phyloP scores from a whole-genome alignment of 2,329 filamentous ascomycete species.

The Neopestalotiopsis sp. region DNA sequence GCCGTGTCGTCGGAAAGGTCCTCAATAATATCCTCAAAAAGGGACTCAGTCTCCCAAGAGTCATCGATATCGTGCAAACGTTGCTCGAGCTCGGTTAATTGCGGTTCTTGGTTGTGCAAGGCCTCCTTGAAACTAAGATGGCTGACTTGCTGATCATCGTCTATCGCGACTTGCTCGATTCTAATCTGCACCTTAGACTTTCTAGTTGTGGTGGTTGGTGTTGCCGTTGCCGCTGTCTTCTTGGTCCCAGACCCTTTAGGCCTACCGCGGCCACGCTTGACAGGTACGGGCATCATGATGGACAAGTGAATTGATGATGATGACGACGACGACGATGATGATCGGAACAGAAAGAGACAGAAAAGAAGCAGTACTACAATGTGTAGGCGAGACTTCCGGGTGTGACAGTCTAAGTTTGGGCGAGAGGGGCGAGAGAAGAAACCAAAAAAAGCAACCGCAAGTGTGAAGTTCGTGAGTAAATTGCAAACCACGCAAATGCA shows the following conservation, averaged over 20 bases:
- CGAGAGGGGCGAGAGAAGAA: slow-evolving; percentile 16
- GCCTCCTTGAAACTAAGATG: slow-evolving; percentile 14
- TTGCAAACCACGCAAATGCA: no score
- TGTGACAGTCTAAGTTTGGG: no score
- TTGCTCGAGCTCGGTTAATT: slow-evolving; percentile 15
- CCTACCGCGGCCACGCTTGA: slow-evolving; percentile 15
- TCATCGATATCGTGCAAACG: slow-evolving; percentile 28
- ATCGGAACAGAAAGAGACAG: neutral
- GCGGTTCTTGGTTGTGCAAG: slow-evolving; percentile 1
- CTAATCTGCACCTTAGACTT: slow-evolving; percentile 11
- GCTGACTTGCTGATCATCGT: slow-evolving; percentile 16
- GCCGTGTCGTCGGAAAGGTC: slow-evolving; percentile 49
- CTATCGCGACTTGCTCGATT: slow-evolving; percentile 8
- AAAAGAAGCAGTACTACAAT: no score
- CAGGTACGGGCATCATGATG: neutral
- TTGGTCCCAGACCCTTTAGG: slow-evolving; percentile 14
- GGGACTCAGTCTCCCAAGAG: slow-evolving; percentile 50
- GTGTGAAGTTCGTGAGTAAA: no score
- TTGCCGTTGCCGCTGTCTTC: neutral
- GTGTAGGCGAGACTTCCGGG: no score
- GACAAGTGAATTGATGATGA: neutral
- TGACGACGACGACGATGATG: neutral
- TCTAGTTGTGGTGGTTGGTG: neutral
- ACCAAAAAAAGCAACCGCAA: no score
- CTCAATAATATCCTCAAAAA: slow-evolving; percentile 52